phyloP scores from a whole-genome alignment of 139 green algal species.

The Chlorella sorokiniana region DNA sequence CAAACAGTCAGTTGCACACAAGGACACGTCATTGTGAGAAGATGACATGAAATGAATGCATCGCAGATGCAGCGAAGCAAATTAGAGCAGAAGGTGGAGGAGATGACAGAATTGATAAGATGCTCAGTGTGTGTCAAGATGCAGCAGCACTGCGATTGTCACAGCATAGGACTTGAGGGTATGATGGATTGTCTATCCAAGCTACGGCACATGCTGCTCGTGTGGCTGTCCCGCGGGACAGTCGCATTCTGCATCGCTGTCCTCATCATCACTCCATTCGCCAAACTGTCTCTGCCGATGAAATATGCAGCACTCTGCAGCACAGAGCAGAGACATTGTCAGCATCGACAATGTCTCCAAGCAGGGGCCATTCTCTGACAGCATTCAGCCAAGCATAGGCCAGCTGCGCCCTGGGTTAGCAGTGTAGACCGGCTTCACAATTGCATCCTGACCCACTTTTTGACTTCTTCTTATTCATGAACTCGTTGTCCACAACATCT shows the following conservation, averaged over 20 bases:
- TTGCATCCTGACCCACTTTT: slow-evolving; percentile 71
- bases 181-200: too few relatives aligned
- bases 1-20: background rate
- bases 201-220: too few relatives aligned
- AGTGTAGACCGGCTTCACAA: background rate
- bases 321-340: too few relatives aligned
- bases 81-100: background rate
- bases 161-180: too few relatives aligned
- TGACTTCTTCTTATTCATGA: slow-evolving; percentile 72
- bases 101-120: slow-evolving; percentile 1
- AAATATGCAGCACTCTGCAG: slow-evolving; percentile 90
- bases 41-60: background rate
- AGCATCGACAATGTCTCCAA: too few relatives aligned
- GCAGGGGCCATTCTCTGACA: too few relatives aligned
- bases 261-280: slow-evolving; percentile 83
- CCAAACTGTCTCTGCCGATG: slow-evolving; percentile 80
- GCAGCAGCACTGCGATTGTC: too few relatives aligned
- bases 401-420: too few relatives aligned
- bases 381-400: too few relatives aligned
- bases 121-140: too few relatives aligned
- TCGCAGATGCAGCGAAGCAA: background rate
- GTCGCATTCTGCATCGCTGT: slow-evolving; percentile 66
- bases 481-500: slow-evolving; percentile 80
- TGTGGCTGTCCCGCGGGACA: background rate
- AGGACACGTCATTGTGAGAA: background rate